Evolutionary conservation across 78 protist species (phyloP), one percentile per base, ranked within the genome.

Genomic region (Salpingoeca rosetta): DNA sequence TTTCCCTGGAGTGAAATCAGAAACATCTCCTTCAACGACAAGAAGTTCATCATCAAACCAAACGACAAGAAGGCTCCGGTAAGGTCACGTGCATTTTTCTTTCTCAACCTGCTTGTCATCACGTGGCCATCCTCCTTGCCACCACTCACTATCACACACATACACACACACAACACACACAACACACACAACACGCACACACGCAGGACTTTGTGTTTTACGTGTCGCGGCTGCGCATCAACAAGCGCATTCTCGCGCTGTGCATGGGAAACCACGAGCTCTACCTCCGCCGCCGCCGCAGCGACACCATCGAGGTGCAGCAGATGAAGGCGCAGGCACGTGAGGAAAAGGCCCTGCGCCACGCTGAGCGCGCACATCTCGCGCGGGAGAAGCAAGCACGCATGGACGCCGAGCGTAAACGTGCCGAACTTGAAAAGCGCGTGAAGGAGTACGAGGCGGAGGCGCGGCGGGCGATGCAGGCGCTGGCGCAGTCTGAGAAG

Each of bases 1-100:
- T 80, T 80, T 42, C 83, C 83, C 75, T 80, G 83, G 83, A 44
- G 75, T 39, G 83, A 80, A n/a, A 44, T 80, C 10, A 37, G 22
- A 27, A 43, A 80, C 56, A 78, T 78, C 44, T 78, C 82, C 3
- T 78, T 78, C 82, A 44, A 7, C 82, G 83, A 80, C 73, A 80
- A 43, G 65, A 43, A 80, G 83, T 80, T 80, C 40, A 44, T 80
- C 28, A 80, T 80, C 83, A 80, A 43, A 3, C 25, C 73, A 17
- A 42, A 31, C 73, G 83, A 80, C 40, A 28, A 28, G 40, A 43
- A 44, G 41, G 7, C 75, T 25, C 83, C 83, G 31, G 65, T 51
- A 51, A 7, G 65, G 7, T 7, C 65, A 22, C 7, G 65, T 51
- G n/a, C n/a, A n/a, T n/a, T n/a, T n/a, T n/a, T n/a, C n/a, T n/a